A percentile compares a stretch with the other conserved stretches of the same genome.
phyloP scores from a whole-genome alignment of 169 alveolate species.

The Perkinsus marinus region DNA sequence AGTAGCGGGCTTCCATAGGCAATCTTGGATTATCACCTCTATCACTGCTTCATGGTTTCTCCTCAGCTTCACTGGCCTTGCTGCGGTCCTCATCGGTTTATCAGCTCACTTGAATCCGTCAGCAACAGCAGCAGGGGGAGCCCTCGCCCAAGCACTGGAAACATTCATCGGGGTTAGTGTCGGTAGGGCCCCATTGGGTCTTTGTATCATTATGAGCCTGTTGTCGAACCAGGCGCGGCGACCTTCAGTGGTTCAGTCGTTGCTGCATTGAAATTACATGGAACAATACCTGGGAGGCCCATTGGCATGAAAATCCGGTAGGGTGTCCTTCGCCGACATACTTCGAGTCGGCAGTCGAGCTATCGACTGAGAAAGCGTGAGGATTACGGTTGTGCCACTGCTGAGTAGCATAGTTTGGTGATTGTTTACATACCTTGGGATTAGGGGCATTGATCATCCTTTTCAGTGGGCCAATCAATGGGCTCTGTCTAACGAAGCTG shows the following conservation, averaged over 20 bases:
- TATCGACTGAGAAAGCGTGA: too few relatives aligned
- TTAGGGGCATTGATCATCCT: not conserved
- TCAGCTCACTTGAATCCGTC: conserved; percentile 22
- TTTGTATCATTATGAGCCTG: conserved; percentile 27
- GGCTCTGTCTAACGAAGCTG: not conserved
- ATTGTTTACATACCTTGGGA: too few relatives aligned
- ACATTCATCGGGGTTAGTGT: conserved; percentile 53
- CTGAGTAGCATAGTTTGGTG: too few relatives aligned
- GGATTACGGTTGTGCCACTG: too few relatives aligned
- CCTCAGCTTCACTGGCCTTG: conserved; percentile 74
- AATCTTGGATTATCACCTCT: not conserved
- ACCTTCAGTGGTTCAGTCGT: conserved; percentile 83
- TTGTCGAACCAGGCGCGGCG: conserved; percentile 71
- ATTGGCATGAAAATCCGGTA: conserved; percentile 51
- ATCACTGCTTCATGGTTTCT: not conserved
- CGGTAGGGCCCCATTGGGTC: conserved; percentile 25
- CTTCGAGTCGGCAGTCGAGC: not conserved
- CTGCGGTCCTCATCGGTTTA: conserved; percentile 74
- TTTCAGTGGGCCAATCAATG: not conserved
- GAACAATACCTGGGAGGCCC: conserved; percentile 36
- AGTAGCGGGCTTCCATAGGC: conserved; percentile 79
- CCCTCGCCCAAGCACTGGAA: conserved; percentile 43
- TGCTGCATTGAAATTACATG: conserved; percentile 80
- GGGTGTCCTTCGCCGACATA: conserved; percentile 5
- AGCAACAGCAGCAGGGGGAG: not conserved